Conservation (phyloP, 2,329 filamentous ascomycete species). For the Ophiocordyceps camponoti-rufipedis region DNA sequence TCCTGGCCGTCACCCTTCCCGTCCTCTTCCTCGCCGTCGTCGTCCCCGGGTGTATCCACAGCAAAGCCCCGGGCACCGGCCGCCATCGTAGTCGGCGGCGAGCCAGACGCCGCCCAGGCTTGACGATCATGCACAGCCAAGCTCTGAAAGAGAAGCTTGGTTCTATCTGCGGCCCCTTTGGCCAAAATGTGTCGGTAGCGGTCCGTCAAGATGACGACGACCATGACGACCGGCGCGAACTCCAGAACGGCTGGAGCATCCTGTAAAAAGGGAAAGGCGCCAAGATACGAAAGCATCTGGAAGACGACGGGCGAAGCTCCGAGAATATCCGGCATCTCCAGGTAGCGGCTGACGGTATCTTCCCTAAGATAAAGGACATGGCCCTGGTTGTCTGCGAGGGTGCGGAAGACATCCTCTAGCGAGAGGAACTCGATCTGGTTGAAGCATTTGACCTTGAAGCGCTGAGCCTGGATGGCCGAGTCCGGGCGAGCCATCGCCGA, state of each 20-base stretch:
- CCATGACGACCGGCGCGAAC: slow-evolving; percentile 52
- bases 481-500: neutral
- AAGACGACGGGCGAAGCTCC: slow-evolving; percentile 50
- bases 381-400: slow-evolving; percentile 46
- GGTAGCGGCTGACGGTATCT: slow-evolving; percentile 50
- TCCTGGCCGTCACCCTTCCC: slow-evolving; percentile 23
- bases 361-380: slow-evolving; percentile 47
- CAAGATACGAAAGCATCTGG: slow-evolving; percentile 53
- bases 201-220: slow-evolving; percentile 54
- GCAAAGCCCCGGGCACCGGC: slow-evolving; percentile 19
- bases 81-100: neutral
- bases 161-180: slow-evolving; percentile 36
- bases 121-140: slow-evolving; percentile 52
- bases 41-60: slow-evolving; percentile 23
- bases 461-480: slow-evolving; percentile 26
- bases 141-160: slow-evolving; percentile 51
- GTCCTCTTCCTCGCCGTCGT: slow-evolving; percentile 22
- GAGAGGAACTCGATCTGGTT: slow-evolving; percentile 54
- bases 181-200: slow-evolving; percentile 46
- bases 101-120: slow-evolving; percentile 14
- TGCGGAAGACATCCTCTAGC: slow-evolving; percentile 54
- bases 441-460: slow-evolving; percentile 53
- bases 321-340: slow-evolving; percentile 55
- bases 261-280: slow-evolving; percentile 54
- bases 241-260: slow-evolving; percentile 54